Base-by-base conservation (phyloP, 2,329 filamentous ascomycete species). In the Paraconiothyrium sp. region DNA sequence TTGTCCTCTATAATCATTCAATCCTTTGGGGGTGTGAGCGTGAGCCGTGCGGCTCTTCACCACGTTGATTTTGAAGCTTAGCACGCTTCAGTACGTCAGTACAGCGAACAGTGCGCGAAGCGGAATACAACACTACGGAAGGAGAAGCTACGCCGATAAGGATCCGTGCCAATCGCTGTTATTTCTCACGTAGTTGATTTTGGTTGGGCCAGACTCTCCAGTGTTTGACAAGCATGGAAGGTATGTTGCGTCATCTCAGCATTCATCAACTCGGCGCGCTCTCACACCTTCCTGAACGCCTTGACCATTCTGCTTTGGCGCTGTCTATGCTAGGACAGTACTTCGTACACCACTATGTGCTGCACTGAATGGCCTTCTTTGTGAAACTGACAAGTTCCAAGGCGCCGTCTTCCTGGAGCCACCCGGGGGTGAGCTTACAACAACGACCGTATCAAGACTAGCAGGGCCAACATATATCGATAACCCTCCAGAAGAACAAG, bases 61-160 rank as follows among this genome's bases (percentile, higher is more conserved):
- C 9, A 22, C 6, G 14, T 4, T 30, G 6, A 30, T 4, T 30
- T 30, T 6, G 20, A 47, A 27, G 44, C 24, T 6, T 14, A 32
- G 46, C 46, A 24, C 46, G 46, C 8, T 48, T 9, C 22, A 48
- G 32, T 24, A 30, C 46, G 46, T 48, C 46, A 41, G 39, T 41
- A 9, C 14, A n/a, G 16, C 5, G 9, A 16, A 4, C 8, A n/a
- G 16, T 41, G 39, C 13, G 35, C 13, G 35, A 37, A 37, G 35
- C 35, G 35, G 35, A 9, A 41, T 16, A 41, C 39, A 16, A 4
- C 16, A 1, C 8, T 1, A 41, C 39, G 14, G 8, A n/a, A 30
- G 14, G 16, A 32, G 46, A 48, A 48, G 13, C 46, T 41, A 24
- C 46, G 22, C 46, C 11, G 14, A 30, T 32, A 9, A 32, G 39